These are phyloP conservation scores for Didymella lethalis DNA, from an alignment of 2,329 filamentous ascomycete genomes.

Conservation along the genomic window DNA sequence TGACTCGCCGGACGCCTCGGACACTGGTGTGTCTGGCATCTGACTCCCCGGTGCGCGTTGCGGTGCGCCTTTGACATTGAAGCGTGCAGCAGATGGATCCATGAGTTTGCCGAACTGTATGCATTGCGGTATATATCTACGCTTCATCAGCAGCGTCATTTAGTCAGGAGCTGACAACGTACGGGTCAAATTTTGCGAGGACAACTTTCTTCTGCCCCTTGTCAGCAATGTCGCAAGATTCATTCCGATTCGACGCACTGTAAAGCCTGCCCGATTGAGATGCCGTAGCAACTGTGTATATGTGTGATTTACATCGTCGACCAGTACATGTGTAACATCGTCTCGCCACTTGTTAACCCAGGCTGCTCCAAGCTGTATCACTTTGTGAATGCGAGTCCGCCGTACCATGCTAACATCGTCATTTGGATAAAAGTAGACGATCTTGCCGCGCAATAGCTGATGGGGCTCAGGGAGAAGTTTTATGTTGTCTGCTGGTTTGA, in stretches of 20 bases:
- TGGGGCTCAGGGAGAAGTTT: constrained; percentile 42
- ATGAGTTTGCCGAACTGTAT: constrained; percentile 51
- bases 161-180: neutral
- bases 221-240: neutral
- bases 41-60: constrained; percentile 10
- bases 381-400: constrained; percentile 75
- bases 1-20: constrained; percentile 22
- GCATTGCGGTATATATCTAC: constrained; percentile 51
- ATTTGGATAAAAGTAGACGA: constrained; percentile 76
- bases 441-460: constrained; percentile 46
- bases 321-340: constrained; percentile 77
- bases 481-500: constrained; percentile 42
- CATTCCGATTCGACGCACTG: constrained; percentile 50
- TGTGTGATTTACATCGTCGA: constrained; percentile 69
- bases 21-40: neutral
- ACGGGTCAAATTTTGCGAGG: constrained; percentile 59
- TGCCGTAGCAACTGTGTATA: constrained; percentile 70
- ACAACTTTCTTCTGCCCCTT: constrained; percentile 51
- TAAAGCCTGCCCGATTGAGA: constrained; percentile 59
- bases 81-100: constrained; percentile 66
- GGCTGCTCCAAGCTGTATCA: constrained; percentile 68
- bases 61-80: constrained; percentile 64
- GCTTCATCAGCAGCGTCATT: neutral
- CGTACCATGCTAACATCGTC: constrained; percentile 74
- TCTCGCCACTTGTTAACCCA: constrained; percentile 68